phyloP scores from a whole-genome alignment of 106 monocot species.

The Apostasia ramifera region DNA sequence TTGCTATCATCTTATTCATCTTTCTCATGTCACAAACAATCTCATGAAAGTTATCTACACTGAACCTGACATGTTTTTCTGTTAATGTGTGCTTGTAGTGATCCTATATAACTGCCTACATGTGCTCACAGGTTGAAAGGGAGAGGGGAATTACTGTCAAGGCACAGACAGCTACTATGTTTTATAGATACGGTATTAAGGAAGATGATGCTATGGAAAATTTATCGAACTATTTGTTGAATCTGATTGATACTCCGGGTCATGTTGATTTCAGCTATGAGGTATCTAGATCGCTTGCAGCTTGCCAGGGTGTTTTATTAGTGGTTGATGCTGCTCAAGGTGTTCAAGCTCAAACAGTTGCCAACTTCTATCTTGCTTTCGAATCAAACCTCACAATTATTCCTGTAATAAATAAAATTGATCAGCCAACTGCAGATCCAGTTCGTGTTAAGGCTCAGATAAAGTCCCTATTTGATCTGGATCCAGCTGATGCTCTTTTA shows the following conservation, averaged over 20 bases:
- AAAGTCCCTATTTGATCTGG: conserved; percentile 87
- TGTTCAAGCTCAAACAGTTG: conserved; percentile 98
- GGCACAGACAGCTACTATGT: conserved; percentile 98
- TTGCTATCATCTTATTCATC: not conserved
- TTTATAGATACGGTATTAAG: conserved; percentile 44
- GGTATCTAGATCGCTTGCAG: conserved; percentile 95
- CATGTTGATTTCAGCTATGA: conserved; percentile 99
- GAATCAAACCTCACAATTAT: conserved; percentile 85
- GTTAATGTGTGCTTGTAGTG: not conserved
- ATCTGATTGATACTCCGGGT: conserved; percentile 95
- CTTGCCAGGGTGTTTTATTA: conserved; percentile 94
- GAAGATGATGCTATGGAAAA: conserved; percentile 5
- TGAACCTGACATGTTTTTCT: not conserved
- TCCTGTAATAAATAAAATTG: conserved; percentile 99
- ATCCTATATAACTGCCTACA: not conserved
- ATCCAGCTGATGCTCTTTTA: conserved; percentile 72
- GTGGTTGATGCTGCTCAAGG: conserved; percentile 99
- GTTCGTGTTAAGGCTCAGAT: conserved; percentile 89
- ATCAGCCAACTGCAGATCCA: conserved; percentile 96
- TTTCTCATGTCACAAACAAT: not conserved
- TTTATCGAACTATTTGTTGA: conserved; percentile 49
- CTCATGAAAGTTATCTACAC: not conserved
- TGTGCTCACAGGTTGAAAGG: conserved; percentile 73
- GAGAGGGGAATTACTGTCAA: conserved; percentile 98
- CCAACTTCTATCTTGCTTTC: conserved; percentile 95